Conservation (phyloP, 306 rosid genomes). For the Cyclanthera cordifolia region DNA sequence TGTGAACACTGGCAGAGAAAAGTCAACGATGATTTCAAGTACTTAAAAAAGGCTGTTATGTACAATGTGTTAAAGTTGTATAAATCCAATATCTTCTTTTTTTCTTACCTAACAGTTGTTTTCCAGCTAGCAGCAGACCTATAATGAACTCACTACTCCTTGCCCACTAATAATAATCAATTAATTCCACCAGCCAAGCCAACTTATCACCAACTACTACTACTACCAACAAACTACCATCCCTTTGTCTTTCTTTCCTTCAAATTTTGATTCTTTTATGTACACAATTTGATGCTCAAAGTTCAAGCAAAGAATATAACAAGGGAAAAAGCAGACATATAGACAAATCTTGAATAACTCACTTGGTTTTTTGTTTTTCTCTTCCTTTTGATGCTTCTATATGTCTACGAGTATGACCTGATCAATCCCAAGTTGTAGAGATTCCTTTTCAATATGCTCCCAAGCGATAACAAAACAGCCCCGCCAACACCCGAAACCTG, state of each 20-base stretch:
- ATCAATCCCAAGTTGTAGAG: constrained; percentile 72
- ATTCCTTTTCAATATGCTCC: constrained; percentile 81
- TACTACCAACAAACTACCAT: constrained; percentile 34
- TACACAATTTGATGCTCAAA: constrained; percentile 48
- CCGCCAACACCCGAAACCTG: constrained; percentile 67
- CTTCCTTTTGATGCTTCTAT: not conserved
- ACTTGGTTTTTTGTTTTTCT: not conserved
- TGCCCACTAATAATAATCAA: not conserved
- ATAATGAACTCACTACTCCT: not conserved
- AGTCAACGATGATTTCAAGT: constrained; percentile 5
- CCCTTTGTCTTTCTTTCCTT: constrained; percentile 5
- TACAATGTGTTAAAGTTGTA: constrained; percentile 12
- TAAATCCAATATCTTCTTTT: not conserved
- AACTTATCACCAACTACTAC: constrained; percentile 25
- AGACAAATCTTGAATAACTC: constrained; percentile 20
- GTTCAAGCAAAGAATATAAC: constrained; percentile 55
- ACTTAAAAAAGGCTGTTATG: constrained; percentile 1
- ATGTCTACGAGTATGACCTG: constrained; percentile 52
- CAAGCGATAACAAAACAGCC: constrained; percentile 67
- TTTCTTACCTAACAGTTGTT: not conserved
- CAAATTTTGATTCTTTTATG: constrained; percentile 21
- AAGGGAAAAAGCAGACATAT: constrained; percentile 18
- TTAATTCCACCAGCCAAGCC: constrained; percentile 5
- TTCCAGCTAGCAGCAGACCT: constrained; percentile 1
- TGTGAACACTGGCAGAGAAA: not conserved